Percentiles rank a stretch among this genome's conserved stretches.
Conservation (phyloP, 306 rosid species). For the Bauhinia variegata region DNA sequence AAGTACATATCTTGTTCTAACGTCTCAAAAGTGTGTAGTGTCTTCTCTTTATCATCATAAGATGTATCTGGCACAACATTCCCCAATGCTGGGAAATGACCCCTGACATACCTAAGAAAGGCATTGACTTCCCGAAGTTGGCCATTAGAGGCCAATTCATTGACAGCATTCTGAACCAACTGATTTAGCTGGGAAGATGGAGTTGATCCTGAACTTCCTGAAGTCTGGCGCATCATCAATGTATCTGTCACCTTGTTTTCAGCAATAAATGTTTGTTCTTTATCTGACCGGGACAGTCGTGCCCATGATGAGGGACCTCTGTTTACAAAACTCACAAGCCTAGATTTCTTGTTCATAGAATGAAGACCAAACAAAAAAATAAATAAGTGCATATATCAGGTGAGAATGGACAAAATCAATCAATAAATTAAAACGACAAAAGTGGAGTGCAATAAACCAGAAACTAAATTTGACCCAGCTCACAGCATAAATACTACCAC, state of each 20-base stretch:
- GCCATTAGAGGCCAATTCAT: slow-evolving; percentile 55
- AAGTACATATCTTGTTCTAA: slow-evolving; percentile 70
- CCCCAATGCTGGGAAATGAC: slow-evolving; percentile 55
- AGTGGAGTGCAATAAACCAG: slow-evolving; percentile 18
- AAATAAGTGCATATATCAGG: slow-evolving; percentile 30
- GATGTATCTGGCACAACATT: slow-evolving; percentile 52
- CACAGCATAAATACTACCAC: slow-evolving; percentile 5
- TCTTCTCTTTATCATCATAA: slow-evolving; percentile 46
- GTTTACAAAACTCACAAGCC: slow-evolving; percentile 80
- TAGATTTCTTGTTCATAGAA: slow-evolving; percentile 68
- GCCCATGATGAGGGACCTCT: slow-evolving; percentile 81
- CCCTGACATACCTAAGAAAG: slow-evolving; percentile 57
- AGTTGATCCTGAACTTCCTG: slow-evolving; percentile 45
- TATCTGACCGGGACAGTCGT: slow-evolving; percentile 48
- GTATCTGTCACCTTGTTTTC: slow-evolving; percentile 46
- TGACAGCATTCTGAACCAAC: slow-evolving; percentile 60
- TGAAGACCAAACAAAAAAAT: slow-evolving; percentile 5
- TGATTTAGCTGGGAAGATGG: slow-evolving; percentile 52
- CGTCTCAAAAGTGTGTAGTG: slow-evolving; percentile 52
- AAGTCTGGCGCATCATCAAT: slow-evolving; percentile 41
- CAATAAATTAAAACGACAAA: slow-evolving; percentile 1
- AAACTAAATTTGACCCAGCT: slow-evolving; percentile 26
- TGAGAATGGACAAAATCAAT: slow-evolving; percentile 11
- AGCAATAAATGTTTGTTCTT: slow-evolving; percentile 46
- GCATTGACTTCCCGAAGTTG: slow-evolving; percentile 61